Conservation (phyloP, 164 flowering plant genomes). For the Houttuynia cordata region DNA sequence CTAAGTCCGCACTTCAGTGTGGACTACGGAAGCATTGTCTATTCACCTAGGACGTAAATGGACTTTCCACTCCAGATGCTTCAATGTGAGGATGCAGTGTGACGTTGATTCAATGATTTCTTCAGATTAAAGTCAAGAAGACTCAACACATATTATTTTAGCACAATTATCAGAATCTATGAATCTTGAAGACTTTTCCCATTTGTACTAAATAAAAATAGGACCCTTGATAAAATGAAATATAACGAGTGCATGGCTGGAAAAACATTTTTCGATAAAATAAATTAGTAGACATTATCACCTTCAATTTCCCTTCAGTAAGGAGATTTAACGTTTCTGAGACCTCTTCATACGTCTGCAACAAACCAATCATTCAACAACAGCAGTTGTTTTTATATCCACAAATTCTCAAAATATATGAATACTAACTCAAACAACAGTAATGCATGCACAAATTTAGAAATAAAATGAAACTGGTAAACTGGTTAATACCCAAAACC, state of each 20-base stretch:
- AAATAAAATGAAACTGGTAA: background rate
- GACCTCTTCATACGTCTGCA: conserved; percentile 65
- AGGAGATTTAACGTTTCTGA: conserved; percentile 44
- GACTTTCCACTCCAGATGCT: too few relatives aligned
- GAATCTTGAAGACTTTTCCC: too few relatives aligned
- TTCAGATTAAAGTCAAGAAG: background rate
- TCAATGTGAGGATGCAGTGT: too few relatives aligned
- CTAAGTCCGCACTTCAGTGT: background rate
- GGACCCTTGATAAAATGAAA: too few relatives aligned
- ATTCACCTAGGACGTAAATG: too few relatives aligned
- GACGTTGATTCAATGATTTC: too few relatives aligned
- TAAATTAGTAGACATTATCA: conserved; percentile 11
- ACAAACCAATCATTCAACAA: conserved; percentile 1
- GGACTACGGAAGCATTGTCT: too few relatives aligned
- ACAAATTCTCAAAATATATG: background rate
- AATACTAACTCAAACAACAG: background rate
- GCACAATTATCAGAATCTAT: background rate
- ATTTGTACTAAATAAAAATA: too few relatives aligned
- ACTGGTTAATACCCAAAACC: conserved; percentile 33
- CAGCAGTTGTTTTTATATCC: background rate
- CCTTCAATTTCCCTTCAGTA: conserved; percentile 56
- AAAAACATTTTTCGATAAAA: too few relatives aligned
- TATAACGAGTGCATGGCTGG: too few relatives aligned
- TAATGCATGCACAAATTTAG: background rate
- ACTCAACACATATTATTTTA: background rate